phyloP scores from a whole-genome alignment of 2,329 filamentous ascomycete species.

The Fusarium ambrosium region DNA sequence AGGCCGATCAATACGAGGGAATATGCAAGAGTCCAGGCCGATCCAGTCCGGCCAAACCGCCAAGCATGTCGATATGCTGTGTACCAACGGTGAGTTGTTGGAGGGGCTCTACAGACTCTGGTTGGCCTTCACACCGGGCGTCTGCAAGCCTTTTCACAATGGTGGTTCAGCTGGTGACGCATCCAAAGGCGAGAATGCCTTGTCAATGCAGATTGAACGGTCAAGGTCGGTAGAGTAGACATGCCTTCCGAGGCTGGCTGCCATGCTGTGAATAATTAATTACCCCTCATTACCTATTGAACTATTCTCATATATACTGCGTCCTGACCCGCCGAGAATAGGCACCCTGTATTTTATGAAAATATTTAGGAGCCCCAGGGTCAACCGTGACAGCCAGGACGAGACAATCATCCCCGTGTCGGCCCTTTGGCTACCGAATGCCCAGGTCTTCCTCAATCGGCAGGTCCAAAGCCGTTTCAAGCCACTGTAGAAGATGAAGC shows the following conservation, averaged over 20 bases:
- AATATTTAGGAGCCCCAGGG: background rate
- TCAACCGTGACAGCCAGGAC: background rate
- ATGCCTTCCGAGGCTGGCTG: background rate
- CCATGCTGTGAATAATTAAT: background rate
- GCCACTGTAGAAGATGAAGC: background rate
- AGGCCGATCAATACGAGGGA: background rate
- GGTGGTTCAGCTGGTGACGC: background rate
- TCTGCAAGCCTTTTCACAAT: background rate
- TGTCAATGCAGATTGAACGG: background rate
- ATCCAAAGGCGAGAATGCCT: too few species aligned
- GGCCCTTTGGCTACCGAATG: too few species aligned
- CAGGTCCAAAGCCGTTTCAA: background rate
- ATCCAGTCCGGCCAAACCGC: background rate
- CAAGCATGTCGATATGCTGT: background rate
- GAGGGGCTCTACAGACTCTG: background rate
- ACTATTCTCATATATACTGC: background rate
- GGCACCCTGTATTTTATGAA: background rate
- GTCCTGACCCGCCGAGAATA: background rate
- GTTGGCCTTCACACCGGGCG: background rate
- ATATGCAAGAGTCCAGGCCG: background rate
- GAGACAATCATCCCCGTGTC: background rate
- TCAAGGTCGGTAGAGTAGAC: background rate
- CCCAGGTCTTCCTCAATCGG: background rate
- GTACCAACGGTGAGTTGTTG: background rate
- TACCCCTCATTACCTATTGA: background rate